Percentiles rank a stretch among this genome's conserved stretches.
phyloP scores from a whole-genome alignment of 2,329 filamentous ascomycete species.

The Coniochaeta ligniaria region DNA sequence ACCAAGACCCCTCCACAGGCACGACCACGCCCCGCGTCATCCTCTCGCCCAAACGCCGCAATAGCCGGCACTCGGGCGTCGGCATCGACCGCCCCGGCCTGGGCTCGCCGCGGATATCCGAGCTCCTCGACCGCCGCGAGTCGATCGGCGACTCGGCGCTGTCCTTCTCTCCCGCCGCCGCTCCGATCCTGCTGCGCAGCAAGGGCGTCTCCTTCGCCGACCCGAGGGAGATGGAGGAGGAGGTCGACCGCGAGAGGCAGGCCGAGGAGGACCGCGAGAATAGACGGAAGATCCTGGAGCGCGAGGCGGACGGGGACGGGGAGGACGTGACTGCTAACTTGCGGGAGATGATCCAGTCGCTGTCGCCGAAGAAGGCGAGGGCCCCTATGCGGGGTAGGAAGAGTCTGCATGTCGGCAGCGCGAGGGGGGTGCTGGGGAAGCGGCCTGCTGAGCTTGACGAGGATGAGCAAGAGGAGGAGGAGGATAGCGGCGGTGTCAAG shows the following conservation, averaged over 20 bases:
- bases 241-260: conserved; percentile 55
- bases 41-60: conserved; percentile 53
- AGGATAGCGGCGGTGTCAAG: conserved; percentile 56
- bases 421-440: conserved; percentile 67
- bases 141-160: conserved; percentile 63
- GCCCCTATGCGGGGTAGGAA: conserved; percentile 51
- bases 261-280: conserved; percentile 57
- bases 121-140: conserved; percentile 61
- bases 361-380: conserved; percentile 68
- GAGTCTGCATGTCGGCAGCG: conserved; percentile 69
- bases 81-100: conserved; percentile 64
- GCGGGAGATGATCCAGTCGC: conserved; percentile 68
- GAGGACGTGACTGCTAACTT: conserved; percentile 59
- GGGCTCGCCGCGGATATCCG: conserved; percentile 67
- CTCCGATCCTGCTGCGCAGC: conserved; percentile 20
- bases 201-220: conserved; percentile 57
- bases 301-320: conserved; percentile 47
- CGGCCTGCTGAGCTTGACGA: conserved; percentile 64
- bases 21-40: conserved; percentile 55
- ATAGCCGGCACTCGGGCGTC: conserved; percentile 57
- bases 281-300: conserved; percentile 46
- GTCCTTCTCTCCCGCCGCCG: conserved; percentile 51
- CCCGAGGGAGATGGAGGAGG: conserved; percentile 52
- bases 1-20: conserved; percentile 44
- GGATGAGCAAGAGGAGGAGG: conserved; percentile 55